Percentiles rank a stretch among this genome's conserved stretches.
These are phyloP conservation scores for Ganoderma lingzhi DNA, from an alignment of 1,284 basidiomycete genomes.

Conservation along the genomic window DNA sequence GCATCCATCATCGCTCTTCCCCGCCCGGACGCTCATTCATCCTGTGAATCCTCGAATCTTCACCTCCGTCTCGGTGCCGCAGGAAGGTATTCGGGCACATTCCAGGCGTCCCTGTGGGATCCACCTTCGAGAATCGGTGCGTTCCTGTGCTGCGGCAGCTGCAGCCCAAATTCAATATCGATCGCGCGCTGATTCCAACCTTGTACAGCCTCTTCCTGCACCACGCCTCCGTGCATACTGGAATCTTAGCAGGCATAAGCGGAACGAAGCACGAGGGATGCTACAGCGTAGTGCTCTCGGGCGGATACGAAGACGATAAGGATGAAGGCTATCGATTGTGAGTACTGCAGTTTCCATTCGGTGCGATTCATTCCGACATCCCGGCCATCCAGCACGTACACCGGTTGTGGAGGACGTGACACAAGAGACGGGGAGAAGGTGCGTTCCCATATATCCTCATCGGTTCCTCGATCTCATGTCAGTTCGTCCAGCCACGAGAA, in stretches of 20 bases:
- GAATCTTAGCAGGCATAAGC: slow-evolving; percentile 33
- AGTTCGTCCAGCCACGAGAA: slow-evolving; percentile 26
- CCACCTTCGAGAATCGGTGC: slow-evolving; percentile 34
- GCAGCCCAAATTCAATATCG: background rate
- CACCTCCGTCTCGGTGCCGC: background rate
- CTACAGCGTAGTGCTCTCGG: slow-evolving; percentile 51
- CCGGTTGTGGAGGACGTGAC: slow-evolving; percentile 43
- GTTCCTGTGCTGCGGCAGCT: slow-evolving; percentile 6
- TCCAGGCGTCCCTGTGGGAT: slow-evolving; percentile 34
- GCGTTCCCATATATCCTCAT: background rate
- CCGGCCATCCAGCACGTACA: slow-evolving; percentile 45
- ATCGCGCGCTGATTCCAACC: background rate
- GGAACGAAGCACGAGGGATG: slow-evolving; percentile 42
- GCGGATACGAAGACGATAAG: slow-evolving; percentile 50
- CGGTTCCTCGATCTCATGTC: background rate
- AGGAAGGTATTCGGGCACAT: slow-evolving; percentile 37
- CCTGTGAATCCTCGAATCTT: background rate
- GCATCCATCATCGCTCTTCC: background rate
- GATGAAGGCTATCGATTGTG: slow-evolving; percentile 51
- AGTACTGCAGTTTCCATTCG: slow-evolving; percentile 20
- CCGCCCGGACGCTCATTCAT: slow-evolving; percentile 7
- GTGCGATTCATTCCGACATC: background rate
- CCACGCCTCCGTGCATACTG: slow-evolving; percentile 31
- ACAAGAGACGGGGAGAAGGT: slow-evolving; percentile 30
- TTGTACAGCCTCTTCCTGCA: slow-evolving; percentile 25